Evolutionary conservation across 805 yeast species (phyloP).

Genomic region (Wickerhamomyces rabaulensis): DNA sequence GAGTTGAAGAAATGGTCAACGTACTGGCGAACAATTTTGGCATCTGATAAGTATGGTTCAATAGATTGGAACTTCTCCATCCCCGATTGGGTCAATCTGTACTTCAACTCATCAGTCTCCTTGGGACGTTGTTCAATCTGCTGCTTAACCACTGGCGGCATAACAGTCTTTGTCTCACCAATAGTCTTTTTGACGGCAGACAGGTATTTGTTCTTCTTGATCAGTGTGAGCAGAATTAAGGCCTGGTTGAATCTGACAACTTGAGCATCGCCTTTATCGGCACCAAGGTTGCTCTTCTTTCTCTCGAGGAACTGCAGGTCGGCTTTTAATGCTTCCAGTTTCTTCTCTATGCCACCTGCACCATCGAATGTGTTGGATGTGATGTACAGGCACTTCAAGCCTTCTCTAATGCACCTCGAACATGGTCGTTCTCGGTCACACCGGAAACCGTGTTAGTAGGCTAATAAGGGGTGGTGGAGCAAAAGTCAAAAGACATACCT

Average conservation of each 20-base stretch:
- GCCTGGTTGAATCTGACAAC: not conserved
- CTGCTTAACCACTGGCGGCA: not conserved
- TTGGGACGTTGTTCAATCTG: not conserved
- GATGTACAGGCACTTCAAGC: not conserved
- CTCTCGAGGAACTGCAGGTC: not conserved
- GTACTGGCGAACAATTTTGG: not conserved
- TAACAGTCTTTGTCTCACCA: not conserved
- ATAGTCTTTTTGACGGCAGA: not conserved
- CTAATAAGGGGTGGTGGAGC: not conserved
- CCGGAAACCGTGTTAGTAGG: not conserved
- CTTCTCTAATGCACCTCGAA: not conserved
- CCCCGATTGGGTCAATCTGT: not conserved
- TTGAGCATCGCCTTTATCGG: not conserved
- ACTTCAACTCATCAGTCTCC: not conserved
- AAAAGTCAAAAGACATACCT: not conserved
- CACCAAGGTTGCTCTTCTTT: not conserved
- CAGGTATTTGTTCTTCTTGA: not conserved
- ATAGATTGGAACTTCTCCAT: not conserved
- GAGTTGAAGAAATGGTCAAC: slow-evolving; percentile 3
- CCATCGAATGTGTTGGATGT: not conserved
- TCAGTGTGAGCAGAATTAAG: not conserved
- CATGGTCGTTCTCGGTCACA: not conserved
- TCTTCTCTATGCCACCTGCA: not conserved
- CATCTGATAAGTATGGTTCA: not conserved
- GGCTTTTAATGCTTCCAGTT: not conserved